Evolutionary conservation across 768 basidiomycete genomes (phyloP), one percentile per base, ranked within the genome.

Genomic region (Pulveroboletus sp.): DNA sequence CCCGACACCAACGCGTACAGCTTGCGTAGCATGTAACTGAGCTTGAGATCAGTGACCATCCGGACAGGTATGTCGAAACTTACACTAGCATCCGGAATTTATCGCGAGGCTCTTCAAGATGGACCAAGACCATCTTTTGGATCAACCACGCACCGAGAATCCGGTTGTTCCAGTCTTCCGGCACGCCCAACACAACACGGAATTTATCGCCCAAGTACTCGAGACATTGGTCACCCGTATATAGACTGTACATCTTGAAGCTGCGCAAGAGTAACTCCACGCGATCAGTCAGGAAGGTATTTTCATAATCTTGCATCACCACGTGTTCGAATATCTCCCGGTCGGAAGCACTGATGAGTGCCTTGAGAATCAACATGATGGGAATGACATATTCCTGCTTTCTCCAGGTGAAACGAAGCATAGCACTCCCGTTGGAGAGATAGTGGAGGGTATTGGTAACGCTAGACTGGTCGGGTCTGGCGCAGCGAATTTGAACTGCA

Each of bases 381-480:
- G 96, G 96, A 35, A 99, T 90, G 47, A 95, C 89, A 65, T 94
- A 99, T 79, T 99, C 96, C 65, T 95, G 89, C 70, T 98, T 99
- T 45, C 95, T 75, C 91, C 91, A 96, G 64, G 82, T 89, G 71
- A 99, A 98, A 17, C 96, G 85, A 16, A 98, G 71, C 78, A 93
- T 98, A n/a, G 94, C 91, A 58, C 84, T 93, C 38, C 96, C 96
- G 56, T 94, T 95, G 16, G 91, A 85, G 36, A 98, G 83, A 68
- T 98, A 99, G 66, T 99, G 96, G n/a, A 99, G 80, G 17, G 87
- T 90, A 70, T 98, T 98, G 38, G 96, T 99, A 43, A 84, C 80
- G 51, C 88, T 86, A 14, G 92, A 89, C 69, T 98, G 92, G 70
- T 99, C 96, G 1, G 82, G 81, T 20, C 96, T 84, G 13, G 93